Conservation (phyloP, 331 rosid genomes). For the Spiraea crenata region DNA sequence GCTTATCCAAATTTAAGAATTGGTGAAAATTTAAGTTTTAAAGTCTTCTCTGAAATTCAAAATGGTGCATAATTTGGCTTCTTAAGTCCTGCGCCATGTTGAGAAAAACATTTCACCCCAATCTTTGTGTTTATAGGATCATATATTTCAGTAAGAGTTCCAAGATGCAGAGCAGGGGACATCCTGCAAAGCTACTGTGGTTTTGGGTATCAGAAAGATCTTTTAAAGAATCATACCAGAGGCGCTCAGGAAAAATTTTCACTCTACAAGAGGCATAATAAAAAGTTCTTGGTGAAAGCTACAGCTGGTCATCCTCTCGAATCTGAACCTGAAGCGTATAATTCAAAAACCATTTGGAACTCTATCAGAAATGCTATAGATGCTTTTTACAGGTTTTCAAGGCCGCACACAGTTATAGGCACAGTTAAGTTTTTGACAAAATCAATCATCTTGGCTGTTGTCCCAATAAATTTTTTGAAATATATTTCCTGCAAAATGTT, state of each 20-base stretch:
- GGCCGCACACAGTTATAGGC: slow-evolving; percentile 96
- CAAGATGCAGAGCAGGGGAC: slow-evolving; percentile 41
- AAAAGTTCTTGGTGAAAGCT: slow-evolving; percentile 50
- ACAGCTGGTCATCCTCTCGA: slow-evolving; percentile 64
- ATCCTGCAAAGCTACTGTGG: slow-evolving; percentile 25
- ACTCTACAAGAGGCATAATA: slow-evolving; percentile 22
- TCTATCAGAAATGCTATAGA: slow-evolving; percentile 38
- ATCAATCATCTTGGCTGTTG: neutral
- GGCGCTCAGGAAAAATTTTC: slow-evolving; percentile 34
- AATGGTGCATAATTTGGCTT: slow-evolving; percentile 3
- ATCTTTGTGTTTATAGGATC: slow-evolving; percentile 39
- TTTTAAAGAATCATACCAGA: slow-evolving; percentile 19
- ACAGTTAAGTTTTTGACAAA: slow-evolving; percentile 58
- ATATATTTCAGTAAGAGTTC: slow-evolving; percentile 30
- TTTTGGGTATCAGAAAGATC: slow-evolving; percentile 31
- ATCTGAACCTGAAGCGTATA: slow-evolving; percentile 56
- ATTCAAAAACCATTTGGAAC: slow-evolving; percentile 31
- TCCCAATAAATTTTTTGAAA: slow-evolving; percentile 3
- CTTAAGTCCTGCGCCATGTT: slow-evolving; percentile 13
- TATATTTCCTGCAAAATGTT: neutral
- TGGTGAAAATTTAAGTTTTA: neutral
- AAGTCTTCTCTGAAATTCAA: slow-evolving; percentile 2
- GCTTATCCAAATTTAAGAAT: neutral
- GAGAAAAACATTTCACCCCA: slow-evolving; percentile 8
- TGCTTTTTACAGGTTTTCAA: slow-evolving; percentile 90